Evolutionary conservation across 192 early-diverging fungal species (phyloP).

Genomic region (Backusella westeae): DNA sequence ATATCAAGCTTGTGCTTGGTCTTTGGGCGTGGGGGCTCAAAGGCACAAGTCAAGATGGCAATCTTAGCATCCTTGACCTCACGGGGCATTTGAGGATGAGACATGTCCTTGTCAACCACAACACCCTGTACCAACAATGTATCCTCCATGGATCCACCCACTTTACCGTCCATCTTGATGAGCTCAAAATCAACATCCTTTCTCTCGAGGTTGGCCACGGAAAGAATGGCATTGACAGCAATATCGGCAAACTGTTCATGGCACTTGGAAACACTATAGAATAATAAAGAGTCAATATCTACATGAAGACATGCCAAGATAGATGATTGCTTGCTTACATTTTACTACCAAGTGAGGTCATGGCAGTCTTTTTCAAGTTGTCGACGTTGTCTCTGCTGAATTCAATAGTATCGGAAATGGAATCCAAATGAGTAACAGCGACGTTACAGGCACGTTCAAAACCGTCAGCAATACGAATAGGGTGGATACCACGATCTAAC

Average conservation of each 20-base stretch:
- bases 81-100: constrained; percentile 99
- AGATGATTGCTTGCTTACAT: constrained; percentile 55
- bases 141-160: constrained; percentile 94
- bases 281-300: neutral
- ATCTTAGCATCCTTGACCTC: constrained; percentile 94
- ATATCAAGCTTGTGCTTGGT: constrained; percentile 99
- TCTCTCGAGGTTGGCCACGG: constrained; percentile 97
- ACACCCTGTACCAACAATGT: constrained; percentile 94
- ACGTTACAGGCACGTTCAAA: constrained; percentile 96
- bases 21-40: constrained; percentile 99
- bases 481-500: constrained; percentile 96
- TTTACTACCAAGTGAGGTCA: constrained; percentile 97
- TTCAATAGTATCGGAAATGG: constrained; percentile 87
- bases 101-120: constrained; percentile 99
- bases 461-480: constrained; percentile 98
- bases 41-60: constrained; percentile 98
- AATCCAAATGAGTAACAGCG: constrained; percentile 90
- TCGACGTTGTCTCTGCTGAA: constrained; percentile 78
- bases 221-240: constrained; percentile 96
- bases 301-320: neutral
- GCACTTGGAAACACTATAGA: constrained; percentile 88
- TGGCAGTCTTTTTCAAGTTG: constrained; percentile 92
- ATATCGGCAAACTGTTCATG: constrained; percentile 98
- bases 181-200: constrained; percentile 99
- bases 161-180: constrained; percentile 99